Base-by-base conservation (phyloP, 2,329 filamentous ascomycete genomes). In the Alternaria angustiovoidea region DNA sequence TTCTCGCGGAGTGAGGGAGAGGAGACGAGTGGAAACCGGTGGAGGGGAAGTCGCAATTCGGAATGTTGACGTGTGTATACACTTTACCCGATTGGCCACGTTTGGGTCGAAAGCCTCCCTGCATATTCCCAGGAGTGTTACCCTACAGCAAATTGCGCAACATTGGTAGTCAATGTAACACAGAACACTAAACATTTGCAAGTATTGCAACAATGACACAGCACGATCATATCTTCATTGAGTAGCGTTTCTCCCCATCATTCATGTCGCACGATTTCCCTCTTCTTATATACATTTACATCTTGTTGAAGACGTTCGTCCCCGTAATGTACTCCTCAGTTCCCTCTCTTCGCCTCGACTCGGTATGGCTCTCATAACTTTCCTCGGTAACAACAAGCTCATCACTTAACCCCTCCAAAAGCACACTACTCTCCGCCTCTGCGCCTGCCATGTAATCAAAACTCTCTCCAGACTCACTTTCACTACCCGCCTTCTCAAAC, bases 371-470 rank as follows among this genome's bases (percentile, higher is more conserved):
- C 9, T 49, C 34, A 54, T 52, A 51, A 3, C 49, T 59, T 0
- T 64, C 64, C 24, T 61, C 55, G 1, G 49, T 61, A 3, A 61
- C 47, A 26, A 57, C 44, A 2, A 61, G 24, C 12, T 61, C 59
- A 42, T 61, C 59, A 7, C 55, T 46, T 32, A 61, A 42, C 22
- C 72, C 70, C 53, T 78, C 75, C 5, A 78, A 52, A 7, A 79
- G 18, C 4, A 78, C 62, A 20, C 71, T 75, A 12, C 67, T 65
- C 62, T 82, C 80, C 0, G 79, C 79, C 65, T 83, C 81, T 0
- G 80, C 78, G 4, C 78, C 79, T 20, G 79, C 79, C 77, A 84
- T 77, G 63, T 82, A 67, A 62, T 83, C 81, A 48, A 82, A 84
- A 62, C 80, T 82, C 44, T 72, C 70, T n/a, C 66, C 73, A 43